Base-by-base conservation (phyloP, 305 asterid species). In the Fraxinus nigra region DNA sequence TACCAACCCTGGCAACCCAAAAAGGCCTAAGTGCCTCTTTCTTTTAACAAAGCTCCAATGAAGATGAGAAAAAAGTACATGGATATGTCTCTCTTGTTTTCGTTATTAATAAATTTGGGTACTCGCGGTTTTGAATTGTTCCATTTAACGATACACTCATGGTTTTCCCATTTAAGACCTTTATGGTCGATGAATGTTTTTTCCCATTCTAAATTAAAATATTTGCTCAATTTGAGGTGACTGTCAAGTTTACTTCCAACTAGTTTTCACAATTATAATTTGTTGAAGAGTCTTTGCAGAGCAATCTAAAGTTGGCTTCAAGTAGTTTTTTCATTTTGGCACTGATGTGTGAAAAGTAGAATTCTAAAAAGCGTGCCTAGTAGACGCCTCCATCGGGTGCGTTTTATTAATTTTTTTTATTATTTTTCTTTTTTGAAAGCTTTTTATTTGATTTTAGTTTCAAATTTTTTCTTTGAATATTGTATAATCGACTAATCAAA, bases 1-100 rank as follows among this genome's bases (percentile, higher is more conserved):
- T 94, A 92, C 85, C 90, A 95, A 83, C 72, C 97, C 1, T 95
- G 99, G 99, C 90, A 94, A 80, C 97, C 98, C 78, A 86, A 90
- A 82, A 89, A 90, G 89, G 77, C 86, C 40, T 93, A 86, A 88
- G 78, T 82, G n/a, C 40, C 24, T 78, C 72, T 54, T 70, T 77
- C 33, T 70, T 76, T 37, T 75, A 51, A 51, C 81, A 24, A 78
- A 79, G 82, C 74, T 77, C 38, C 76, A 48, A 59, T 2, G 26
- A 63, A 76, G 89, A 88, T 70, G 81, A 81, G 72, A 74, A 82
- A 74, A 83, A 75, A 37, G 26, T 24, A 59, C 61, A 72, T 83
- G 35, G 34, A 43, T 82, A 51, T 80, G 9, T 72, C 34, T 43
- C 76, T 78, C 46, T 33, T 82, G 61, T 35, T 80, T 79, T 33